Evolutionary conservation across 306 rosid genomes (phyloP), one percentile per base, ranked within the genome.

Genomic region (Dalbergia cultrata): DNA sequence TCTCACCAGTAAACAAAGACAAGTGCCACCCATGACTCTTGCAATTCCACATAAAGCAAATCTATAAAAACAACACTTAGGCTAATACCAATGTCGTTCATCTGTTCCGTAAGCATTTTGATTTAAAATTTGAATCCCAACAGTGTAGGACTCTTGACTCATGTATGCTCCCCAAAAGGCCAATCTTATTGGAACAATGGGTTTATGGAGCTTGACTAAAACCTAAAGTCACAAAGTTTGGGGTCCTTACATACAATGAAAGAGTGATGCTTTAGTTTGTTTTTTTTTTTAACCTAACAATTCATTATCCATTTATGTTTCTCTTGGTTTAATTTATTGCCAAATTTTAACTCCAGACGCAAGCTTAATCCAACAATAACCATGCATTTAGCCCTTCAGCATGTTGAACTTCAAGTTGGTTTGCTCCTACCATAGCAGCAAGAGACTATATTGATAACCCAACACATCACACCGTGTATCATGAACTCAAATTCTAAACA

Each of bases 111-210:
- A 39, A 39, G 58, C 10, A 34, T 21, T 19, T 16, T 62, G 43
- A 72, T 52, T 62, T n/a, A 31, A 62, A n/a, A 22, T 22, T 80
- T 41, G 50, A 39, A 80, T 50, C n/a, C 41, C 63, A 54, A 57
- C 9, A 63, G 33, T 33, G 22, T 7, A 41, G 19, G 53, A 19
- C 60, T 53, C 9, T 22, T 22, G 66, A 33, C 10, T 65, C 67
- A 65, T n/a, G 21, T 17, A 44, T 11, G 3, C 13, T 17, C 44
- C 44, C 31, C 63, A 19, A 41, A 74, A 74, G 19, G 60, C 80
- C 31, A 81, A 43, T 81, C 53, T 7, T 53, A 80, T 64, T 62
- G 31, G 34, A 35, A 37, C 43, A 35, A 11, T 35, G 19, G 56
- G 54, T 0, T 6, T 4, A 35, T 35, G 39, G 39, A 6, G 44